Base-by-base conservation (phyloP, 441 rosid species). In the Adansonia gregorii region DNA sequence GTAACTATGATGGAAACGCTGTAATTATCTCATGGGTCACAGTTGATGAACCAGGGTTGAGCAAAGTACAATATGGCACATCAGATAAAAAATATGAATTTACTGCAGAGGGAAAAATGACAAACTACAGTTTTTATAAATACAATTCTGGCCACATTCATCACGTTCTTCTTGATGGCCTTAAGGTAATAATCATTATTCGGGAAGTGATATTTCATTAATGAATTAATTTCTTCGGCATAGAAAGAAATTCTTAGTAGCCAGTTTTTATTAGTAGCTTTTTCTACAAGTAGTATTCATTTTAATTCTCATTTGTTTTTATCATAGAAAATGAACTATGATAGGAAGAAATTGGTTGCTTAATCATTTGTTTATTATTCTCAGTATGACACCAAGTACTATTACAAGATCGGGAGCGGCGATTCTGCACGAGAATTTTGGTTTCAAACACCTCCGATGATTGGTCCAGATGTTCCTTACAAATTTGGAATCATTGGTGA, bases 21-120 rank as follows among this genome's bases (percentile, higher is more conserved):
- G 95, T 92, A 9, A 92, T 96, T 46, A 69, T 96, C 79, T 91
- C 99, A 31, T 94, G 99, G 99, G 94, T 94, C 72, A 93, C 98
- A 49, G 86, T 93, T 61, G 90, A 89, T 76, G 93, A 89, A 76
- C 91, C 92, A 51, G 98, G 91, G 60, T 79, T 83, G 14, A 87
- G 87, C 81, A 80, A 82, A 79, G 95, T 93, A 20, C 82, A 75
- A 41, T 96, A 89, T 78, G 94, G 98, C 51, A 35, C 78, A 2
- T 77, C 86, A 3, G 78, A 79, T 69, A 79, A 87, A 9, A 86
- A 85, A 6, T 87, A 91, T 83, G 89, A 85, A 48, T 87, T 73
- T 69, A 74, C 86, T 66, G 97, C 98, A 73, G 69, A 88, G 64
- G 98, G 98, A 59, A 89, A 84, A 0, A 65, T 74, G 82, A 72